Conservation (phyloP, 805 yeast genomes). For the Hanseniaspora lindneri region DNA sequence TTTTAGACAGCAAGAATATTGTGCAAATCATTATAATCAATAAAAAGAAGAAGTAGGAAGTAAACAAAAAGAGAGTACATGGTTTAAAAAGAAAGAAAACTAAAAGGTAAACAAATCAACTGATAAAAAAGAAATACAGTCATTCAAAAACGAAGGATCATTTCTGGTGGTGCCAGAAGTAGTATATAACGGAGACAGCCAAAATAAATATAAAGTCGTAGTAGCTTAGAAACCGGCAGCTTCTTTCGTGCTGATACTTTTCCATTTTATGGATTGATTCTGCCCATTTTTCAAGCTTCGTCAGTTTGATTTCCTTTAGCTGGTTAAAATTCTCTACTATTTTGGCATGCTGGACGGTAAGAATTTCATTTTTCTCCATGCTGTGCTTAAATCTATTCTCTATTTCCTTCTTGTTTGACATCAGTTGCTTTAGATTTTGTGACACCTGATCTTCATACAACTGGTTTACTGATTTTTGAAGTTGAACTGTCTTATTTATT, state of each 20-base stretch:
- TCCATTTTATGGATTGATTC: slow-evolving; percentile 3
- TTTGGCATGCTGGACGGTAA: not conserved
- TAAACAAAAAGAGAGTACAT: not conserved
- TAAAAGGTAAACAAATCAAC: too few species aligned
- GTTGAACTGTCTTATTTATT: not conserved
- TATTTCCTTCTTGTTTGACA: not conserved
- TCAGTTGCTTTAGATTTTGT: not conserved
- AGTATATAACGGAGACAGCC: not conserved
- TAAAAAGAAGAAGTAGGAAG: not conserved
- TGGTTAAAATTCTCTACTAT: not conserved
- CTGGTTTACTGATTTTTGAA: not conserved
- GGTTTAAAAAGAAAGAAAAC: too few species aligned
- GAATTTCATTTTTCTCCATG: not conserved
- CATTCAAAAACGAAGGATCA: too few species aligned
- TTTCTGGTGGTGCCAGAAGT: not conserved
- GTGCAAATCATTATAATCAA: slow-evolving; percentile 8
- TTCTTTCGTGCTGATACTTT: not conserved
- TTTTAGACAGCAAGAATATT: not conserved
- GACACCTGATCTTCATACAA: not conserved
- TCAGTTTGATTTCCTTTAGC: not conserved
- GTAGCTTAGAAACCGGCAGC: not conserved
- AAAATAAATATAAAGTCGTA: slow-evolving; percentile 1
- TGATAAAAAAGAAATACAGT: too few species aligned
- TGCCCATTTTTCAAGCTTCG: slow-evolving; percentile 6
- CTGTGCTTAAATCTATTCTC: slow-evolving; percentile 1